These are phyloP conservation scores for Leonotis leonurus DNA, from an alignment of 257 asterid species.

Conservation along the genomic window DNA sequence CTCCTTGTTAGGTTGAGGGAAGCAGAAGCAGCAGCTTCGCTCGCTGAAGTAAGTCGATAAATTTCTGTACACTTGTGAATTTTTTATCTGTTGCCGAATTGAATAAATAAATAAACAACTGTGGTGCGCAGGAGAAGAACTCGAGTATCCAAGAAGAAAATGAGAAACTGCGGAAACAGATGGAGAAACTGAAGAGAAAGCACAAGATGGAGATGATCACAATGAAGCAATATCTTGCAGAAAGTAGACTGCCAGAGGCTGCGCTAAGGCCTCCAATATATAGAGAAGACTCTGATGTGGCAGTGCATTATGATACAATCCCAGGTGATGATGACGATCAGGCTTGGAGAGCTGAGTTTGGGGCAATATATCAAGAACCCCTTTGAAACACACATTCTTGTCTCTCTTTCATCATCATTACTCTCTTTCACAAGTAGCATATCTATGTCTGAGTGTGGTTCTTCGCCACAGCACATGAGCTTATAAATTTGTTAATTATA, in stretches of 20 bases:
- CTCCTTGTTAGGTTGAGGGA: constrained; percentile 81
- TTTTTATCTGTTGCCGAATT: too few relatives aligned
- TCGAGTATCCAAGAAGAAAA: constrained; percentile 59
- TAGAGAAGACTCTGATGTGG: constrained; percentile 46
- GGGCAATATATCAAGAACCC: constrained; percentile 88
- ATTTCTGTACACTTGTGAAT: neutral
- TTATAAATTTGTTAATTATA: neutral
- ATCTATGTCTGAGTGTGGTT: neutral
- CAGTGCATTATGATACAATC: constrained; percentile 18
- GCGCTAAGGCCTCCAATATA: constrained; percentile 50
- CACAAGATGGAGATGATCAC: constrained; percentile 97
- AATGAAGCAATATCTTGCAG: constrained; percentile 92
- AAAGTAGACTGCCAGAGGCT: constrained; percentile 87
- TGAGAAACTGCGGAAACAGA: constrained; percentile 57
- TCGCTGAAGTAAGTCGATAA: constrained; percentile 77
- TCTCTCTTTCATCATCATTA: constrained; percentile 27
- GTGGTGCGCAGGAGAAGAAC: constrained; percentile 48
- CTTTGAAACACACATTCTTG: constrained; percentile 15
- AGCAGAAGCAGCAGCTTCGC: constrained; percentile 79
- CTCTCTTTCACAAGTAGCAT: neutral
- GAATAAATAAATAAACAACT: neutral
- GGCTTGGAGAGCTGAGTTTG: constrained; percentile 98
- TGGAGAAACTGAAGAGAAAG: constrained; percentile 81
- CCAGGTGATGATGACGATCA: constrained; percentile 80
- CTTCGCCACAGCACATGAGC: neutral